Evolutionary conservation across 176 grass and related monocot genomes (phyloP).

Genomic region (Coix lacrymajobi): DNA sequence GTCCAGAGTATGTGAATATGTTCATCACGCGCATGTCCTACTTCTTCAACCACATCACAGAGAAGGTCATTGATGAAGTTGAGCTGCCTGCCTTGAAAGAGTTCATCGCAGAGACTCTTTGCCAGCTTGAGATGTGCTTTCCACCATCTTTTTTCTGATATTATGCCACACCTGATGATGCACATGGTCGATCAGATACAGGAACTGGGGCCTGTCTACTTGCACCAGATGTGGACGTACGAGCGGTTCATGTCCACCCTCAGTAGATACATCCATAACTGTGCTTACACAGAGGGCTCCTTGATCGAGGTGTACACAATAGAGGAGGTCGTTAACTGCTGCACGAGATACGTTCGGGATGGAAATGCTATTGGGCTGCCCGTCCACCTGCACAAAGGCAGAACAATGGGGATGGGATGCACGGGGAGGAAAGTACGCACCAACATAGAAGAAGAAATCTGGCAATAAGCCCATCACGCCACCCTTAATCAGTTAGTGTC

Average conservation of each 20-base stretch:
- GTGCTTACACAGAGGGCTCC: background rate
- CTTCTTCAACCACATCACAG: background rate
- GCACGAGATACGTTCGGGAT: background rate
- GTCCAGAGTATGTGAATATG: background rate
- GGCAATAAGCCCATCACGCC: no score
- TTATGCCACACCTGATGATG: background rate
- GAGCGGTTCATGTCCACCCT: no score
- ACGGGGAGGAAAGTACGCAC: no score
- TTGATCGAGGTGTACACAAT: background rate
- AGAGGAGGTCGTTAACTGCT: background rate
- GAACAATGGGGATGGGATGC: no score
- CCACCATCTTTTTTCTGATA: background rate
- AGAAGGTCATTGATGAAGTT: background rate
- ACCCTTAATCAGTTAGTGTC: no score
- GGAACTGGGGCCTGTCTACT: background rate
- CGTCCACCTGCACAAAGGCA: background rate
- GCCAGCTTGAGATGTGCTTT: background rate
- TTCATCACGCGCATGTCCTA: background rate
- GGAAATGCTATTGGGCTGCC: background rate
- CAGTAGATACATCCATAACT: background rate
- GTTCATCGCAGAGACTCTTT: background rate
- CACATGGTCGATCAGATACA: background rate
- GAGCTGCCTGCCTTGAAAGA: background rate
- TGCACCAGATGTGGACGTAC: background rate
- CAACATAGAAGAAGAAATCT: no score